phyloP scores from a whole-genome alignment of 192 early-diverging fungal species.

The Coemansia sp. region DNA sequence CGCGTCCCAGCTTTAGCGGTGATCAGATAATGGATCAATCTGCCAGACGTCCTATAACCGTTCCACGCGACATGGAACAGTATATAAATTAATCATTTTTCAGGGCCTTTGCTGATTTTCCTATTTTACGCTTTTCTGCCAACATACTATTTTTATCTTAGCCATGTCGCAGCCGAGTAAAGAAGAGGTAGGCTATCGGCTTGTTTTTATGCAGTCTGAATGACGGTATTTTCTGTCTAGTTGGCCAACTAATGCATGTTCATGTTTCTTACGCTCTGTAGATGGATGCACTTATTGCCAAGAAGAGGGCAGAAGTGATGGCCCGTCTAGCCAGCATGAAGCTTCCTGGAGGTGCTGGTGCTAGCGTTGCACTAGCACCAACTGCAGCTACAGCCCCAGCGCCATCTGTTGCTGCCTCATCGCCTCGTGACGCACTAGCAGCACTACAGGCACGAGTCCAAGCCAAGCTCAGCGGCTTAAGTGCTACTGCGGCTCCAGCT shows the following conservation, averaged over 20 bases:
- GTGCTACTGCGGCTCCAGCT: not conserved
- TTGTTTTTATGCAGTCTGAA: conserved; percentile 3
- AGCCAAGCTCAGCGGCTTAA: conserved; percentile 14
- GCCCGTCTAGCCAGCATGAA: conserved; percentile 64
- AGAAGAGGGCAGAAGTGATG: conserved; percentile 64
- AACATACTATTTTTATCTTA: not conserved
- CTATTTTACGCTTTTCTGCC: not conserved
- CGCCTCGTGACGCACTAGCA: conserved; percentile 33
- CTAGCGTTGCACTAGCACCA: not conserved
- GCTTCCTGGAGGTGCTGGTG: conserved; percentile 13
- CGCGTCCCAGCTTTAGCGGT: not conserved
- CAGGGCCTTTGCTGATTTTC: too few relatives aligned
- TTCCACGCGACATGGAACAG: not conserved
- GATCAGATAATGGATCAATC: not conserved
- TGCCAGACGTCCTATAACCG: not conserved
- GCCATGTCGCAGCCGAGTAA: conserved; percentile 6
- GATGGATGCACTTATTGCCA: conserved; percentile 46
- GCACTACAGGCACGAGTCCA: conserved; percentile 38
- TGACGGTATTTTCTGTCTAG: not conserved
- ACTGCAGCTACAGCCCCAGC: not conserved
- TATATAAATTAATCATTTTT: not conserved
- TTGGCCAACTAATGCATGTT: not conserved
- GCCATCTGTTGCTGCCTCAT: conserved; percentile 2
- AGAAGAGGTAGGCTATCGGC: not conserved
- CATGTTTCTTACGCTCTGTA: not conserved